Base-by-base conservation (phyloP, 495 filamentous ascomycete genomes). In the Neurospora africana region DNA sequence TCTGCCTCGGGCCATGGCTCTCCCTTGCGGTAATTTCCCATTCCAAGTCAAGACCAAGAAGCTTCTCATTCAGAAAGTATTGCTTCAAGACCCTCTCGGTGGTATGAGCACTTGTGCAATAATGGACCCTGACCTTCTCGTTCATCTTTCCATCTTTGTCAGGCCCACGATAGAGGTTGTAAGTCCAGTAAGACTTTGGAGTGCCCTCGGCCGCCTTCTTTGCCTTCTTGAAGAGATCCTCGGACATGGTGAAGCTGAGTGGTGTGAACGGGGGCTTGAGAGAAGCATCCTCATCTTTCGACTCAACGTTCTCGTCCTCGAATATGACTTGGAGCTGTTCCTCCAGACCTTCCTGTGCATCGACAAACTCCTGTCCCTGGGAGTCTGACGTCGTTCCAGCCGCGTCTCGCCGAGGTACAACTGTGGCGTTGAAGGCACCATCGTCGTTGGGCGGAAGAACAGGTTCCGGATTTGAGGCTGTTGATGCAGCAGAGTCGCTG, bases 1-100 rank as follows among this genome's bases (percentile, higher is more conserved):
- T 93, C 47, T 83, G 82, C 72, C 87, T 88, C 44, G 87, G 80
- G 11, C 85, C 84, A 61, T 84, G 77, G 70, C 72, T 74, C 68
- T 75, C 78, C 17, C 73, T 80, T 21, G 86, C 81, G n/a, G 86
- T 80, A 23, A 86, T 73, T 73, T 85, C 81, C 94, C 94, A 97
- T 82, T 97, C 94, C 75, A 97, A 84, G 77, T 97, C 94, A 73
- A 97, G 93, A 9, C 93, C 92, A 43, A 97, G 78, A 11, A 97
- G 79, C 70, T 87, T 84, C 75, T 94, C 88, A 15, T 88, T 72
- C 44, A 90, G 78, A 73, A 98, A 94, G 43, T 91, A 86, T 38
- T 89, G 79, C 19, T 90, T 83, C 58, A 86, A 78, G 3, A 92
- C 85, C 13, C 82, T 79, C 77, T 97, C 91, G 4, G 90, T 89